Percentiles rank a stretch among this genome's conserved stretches.
These are phyloP conservation scores for Axilococcus clingmanii DNA, from an alignment of 139 green algal species.

Conservation along the genomic window DNA sequence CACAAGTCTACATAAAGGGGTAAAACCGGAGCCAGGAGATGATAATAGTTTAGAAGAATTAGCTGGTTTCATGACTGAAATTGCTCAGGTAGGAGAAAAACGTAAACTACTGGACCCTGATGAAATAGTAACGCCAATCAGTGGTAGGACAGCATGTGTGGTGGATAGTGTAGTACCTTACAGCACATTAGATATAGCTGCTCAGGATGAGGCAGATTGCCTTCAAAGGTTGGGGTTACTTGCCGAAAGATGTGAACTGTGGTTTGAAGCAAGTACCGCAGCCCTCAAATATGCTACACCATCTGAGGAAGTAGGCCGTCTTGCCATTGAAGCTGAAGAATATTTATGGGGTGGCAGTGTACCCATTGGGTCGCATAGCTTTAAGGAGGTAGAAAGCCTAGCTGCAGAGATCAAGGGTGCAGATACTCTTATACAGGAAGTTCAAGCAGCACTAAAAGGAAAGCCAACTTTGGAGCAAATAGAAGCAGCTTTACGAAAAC, in stretches of 20 bases:
- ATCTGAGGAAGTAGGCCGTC: slow-evolving; percentile 26
- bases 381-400: slow-evolving; percentile 28
- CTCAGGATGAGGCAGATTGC: too few species aligned
- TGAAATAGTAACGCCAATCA: too few species aligned
- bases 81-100: neutral
- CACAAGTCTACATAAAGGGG: neutral
- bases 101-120: too few species aligned
- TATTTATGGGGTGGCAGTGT: slow-evolving; percentile 40
- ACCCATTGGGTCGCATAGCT: slow-evolving; percentile 30
- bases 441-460: slow-evolving; percentile 19
- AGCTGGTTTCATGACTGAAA: slow-evolving; percentile 5
- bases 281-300: too few species aligned
- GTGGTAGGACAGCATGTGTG: too few species aligned
- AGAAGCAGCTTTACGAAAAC: slow-evolving; percentile 25
- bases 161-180: too few species aligned
- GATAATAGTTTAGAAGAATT: slow-evolving; percentile 5
- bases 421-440: slow-evolving; percentile 13
- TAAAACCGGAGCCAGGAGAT: slow-evolving; percentile 6
- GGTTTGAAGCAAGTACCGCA: too few species aligned
- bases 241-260: too few species aligned
- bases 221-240: too few species aligned
- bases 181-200: too few species aligned
- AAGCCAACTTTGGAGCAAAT: slow-evolving; percentile 27
- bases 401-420: neutral
- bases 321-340: slow-evolving; percentile 33